phyloP scores from a whole-genome alignment of 331 rosid species.

The Erythrophleum ivorense region DNA sequence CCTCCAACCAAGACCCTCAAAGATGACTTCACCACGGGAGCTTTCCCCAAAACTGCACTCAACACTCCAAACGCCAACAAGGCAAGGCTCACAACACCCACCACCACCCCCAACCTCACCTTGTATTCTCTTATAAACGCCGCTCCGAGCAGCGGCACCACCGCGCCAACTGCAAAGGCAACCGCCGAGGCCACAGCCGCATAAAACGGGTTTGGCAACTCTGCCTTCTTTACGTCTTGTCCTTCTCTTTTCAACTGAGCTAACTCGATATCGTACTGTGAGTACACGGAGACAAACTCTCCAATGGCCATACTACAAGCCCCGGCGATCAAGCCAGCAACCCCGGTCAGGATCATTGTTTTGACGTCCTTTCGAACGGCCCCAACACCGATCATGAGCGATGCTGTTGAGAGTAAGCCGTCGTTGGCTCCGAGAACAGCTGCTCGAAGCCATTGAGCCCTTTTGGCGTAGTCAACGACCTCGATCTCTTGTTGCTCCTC shows the following conservation, averaged over 20 bases:
- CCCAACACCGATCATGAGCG: slow-evolving; percentile 73
- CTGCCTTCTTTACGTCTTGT: slow-evolving; percentile 25
- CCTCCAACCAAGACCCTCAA: slow-evolving; percentile 66
- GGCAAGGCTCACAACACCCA: slow-evolving; percentile 62
- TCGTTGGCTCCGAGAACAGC: slow-evolving; percentile 72
- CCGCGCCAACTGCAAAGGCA: slow-evolving; percentile 59
- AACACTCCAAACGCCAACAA: slow-evolving; percentile 56
- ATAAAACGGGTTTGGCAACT: slow-evolving; percentile 56
- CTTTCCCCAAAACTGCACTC: slow-evolving; percentile 55
- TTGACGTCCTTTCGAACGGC: slow-evolving; percentile 55
- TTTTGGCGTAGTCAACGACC: slow-evolving; percentile 53
- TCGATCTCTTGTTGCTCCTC: background rate
- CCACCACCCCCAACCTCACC: slow-evolving; percentile 60
- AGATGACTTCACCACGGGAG: slow-evolving; percentile 50
- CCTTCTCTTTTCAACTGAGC: slow-evolving; percentile 59
- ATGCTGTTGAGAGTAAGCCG: slow-evolving; percentile 62
- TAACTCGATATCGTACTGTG: slow-evolving; percentile 61
- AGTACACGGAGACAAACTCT: slow-evolving; percentile 67
- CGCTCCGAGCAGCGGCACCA: slow-evolving; percentile 60
- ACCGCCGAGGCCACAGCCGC: slow-evolving; percentile 62
- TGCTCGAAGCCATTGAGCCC: slow-evolving; percentile 74
- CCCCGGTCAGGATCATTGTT: slow-evolving; percentile 57
- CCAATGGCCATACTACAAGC: slow-evolving; percentile 79
- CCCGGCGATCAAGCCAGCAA: slow-evolving; percentile 58
- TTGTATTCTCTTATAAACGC: slow-evolving; percentile 57